Base-by-base conservation (phyloP, 177 flowering plant species). In the Vitis hybrid region DNA sequence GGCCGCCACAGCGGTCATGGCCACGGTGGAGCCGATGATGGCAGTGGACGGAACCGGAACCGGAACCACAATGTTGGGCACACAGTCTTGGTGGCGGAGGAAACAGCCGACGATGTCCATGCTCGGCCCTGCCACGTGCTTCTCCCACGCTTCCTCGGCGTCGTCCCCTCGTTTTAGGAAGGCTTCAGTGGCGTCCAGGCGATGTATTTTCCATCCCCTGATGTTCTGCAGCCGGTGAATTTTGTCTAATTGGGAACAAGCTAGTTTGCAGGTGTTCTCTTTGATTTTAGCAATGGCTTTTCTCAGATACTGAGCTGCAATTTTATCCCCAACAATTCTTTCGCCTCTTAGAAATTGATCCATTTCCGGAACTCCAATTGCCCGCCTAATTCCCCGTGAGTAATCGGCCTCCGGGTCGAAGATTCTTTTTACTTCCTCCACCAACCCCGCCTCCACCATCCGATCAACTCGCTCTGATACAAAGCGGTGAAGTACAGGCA, bases 361-460 rank as follows among this genome's bases (percentile, higher is more conserved):
- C 81, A 93, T 7, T 72, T 93, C 98, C 0, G 93, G 89, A 0
- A 88, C 89, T 10, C 97, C 98, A 7, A 93, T 93, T 0, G 96
- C 89, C 0, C 85, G 79, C 46, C 94, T 62, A 3, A 91, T 73
- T 8, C 97, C 98, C 0, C 62, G 32, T 0, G 74, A 68, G 59
- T 89, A 87, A 65, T 90, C 89, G 0, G 81, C 86, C 1, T 62
- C 15, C 0, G 88, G 87, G 4, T 83, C 64, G 35, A 87, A 93
- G 11, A 88, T 62, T 2, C 50, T 21, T 6, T 84, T 52, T 0
- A 86, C 94, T 72, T 93, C 98, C 0, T 87, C 84, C 1, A 91
- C 86, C 51, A 90, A 54, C 0, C 97, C 97, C 0, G 77, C 64
- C 9, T 70, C 78, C 9, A 93, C 80, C 97, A 93, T 93, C 61